Evolutionary conservation across 2,329 filamentous ascomycete genomes (phyloP).

Genomic region (Pyricularia pennisetigena): DNA sequence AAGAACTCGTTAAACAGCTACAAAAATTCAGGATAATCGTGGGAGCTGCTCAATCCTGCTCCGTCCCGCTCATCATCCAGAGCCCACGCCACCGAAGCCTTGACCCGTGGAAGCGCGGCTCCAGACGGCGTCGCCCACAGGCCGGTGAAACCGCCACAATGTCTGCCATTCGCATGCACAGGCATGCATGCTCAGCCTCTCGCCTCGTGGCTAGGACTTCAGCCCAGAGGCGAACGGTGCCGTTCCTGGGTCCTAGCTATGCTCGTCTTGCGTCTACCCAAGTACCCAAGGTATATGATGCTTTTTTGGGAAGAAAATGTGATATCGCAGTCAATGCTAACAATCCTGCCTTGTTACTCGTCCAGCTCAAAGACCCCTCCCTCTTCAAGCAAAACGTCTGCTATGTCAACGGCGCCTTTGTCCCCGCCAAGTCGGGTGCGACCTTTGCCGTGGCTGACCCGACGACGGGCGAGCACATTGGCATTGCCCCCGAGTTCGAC

Average conservation of each 20-base stretch:
- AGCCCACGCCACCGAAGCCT: no score
- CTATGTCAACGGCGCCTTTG: constrained; percentile 92
- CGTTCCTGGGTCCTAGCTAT: background rate
- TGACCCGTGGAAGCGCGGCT: no score
- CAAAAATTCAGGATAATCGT: background rate
- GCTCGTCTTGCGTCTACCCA: constrained; percentile 31
- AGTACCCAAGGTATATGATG: constrained; percentile 29
- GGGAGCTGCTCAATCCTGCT: background rate
- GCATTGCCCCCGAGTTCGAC: constrained; percentile 77
- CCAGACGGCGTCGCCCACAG: background rate
- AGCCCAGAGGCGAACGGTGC: background rate
- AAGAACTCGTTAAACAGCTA: background rate
- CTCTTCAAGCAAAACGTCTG: constrained; percentile 74
- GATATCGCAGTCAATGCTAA: background rate
- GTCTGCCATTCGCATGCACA: constrained; percentile 1
- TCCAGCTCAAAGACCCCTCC: constrained; percentile 66
- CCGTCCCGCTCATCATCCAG: no score
- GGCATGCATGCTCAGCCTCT: background rate
- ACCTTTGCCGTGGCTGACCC: constrained; percentile 88
- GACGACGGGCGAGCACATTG: constrained; percentile 70
- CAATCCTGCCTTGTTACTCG: background rate
- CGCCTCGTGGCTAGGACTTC: background rate
- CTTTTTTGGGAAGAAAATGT: background rate
- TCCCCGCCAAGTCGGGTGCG: constrained; percentile 74
- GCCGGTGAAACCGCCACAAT: background rate